phyloP scores from a whole-genome alignment of 345 rosid genomes.

The Aquilaria sinensis region DNA sequence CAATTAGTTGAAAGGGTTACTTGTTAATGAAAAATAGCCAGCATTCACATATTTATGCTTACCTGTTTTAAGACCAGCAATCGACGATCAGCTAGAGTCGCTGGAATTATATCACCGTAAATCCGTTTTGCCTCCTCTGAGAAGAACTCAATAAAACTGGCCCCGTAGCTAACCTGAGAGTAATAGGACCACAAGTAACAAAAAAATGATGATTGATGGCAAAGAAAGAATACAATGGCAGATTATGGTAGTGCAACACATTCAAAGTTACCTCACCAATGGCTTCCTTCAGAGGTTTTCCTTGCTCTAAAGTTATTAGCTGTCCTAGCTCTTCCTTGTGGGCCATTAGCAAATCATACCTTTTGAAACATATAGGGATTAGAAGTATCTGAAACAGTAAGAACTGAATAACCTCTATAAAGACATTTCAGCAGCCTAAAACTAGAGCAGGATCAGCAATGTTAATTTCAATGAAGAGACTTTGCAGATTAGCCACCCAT shows the following conservation, averaged over 20 bases:
- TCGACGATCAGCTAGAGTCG: constrained; percentile 74
- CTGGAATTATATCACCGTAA: constrained; percentile 91
- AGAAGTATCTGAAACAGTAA: background rate
- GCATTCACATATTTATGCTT: constrained; percentile 3
- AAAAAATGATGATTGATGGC: background rate
- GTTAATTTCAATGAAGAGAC: background rate
- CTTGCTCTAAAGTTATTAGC: constrained; percentile 93
- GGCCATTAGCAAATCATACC: constrained; percentile 77
- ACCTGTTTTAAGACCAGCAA: constrained; percentile 89
- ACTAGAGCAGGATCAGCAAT: background rate
- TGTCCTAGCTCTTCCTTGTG: constrained; percentile 95
- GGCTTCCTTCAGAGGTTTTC: constrained; percentile 93
- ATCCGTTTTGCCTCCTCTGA: constrained; percentile 95
- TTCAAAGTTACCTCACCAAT: constrained; percentile 69
- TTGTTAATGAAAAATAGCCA: background rate
- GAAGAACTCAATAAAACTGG: constrained; percentile 83
- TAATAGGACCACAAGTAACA: constrained; percentile 8
- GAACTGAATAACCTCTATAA: too few relatives aligned
- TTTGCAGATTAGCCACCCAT: too few relatives aligned
- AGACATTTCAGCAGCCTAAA: too few relatives aligned
- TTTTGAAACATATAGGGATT: constrained; percentile 25
- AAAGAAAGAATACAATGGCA: constrained; percentile 3
- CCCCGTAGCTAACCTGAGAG: constrained; percentile 79
- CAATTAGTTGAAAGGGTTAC: constrained; percentile 2
- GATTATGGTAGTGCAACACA: constrained; percentile 17